Conservation (phyloP, 2,329 filamentous ascomycete genomes). For the Cordyceps cateniannulata region DNA sequence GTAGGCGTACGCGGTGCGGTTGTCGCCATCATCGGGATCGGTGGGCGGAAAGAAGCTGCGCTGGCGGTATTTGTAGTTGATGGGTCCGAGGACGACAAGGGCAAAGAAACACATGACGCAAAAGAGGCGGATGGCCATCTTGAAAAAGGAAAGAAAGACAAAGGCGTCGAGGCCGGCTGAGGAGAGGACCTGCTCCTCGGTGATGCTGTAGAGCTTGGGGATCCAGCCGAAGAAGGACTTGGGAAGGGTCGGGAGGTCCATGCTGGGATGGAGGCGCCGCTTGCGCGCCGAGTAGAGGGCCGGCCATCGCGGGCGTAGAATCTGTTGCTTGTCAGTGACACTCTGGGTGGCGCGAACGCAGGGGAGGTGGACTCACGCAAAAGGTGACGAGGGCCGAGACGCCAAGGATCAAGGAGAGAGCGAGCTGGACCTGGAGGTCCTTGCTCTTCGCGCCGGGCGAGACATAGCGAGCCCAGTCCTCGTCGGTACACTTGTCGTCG, state of each 20-base stretch:
- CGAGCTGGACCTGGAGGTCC: conserved; percentile 58
- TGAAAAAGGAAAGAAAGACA: conserved; percentile 93
- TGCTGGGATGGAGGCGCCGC: conserved; percentile 55
- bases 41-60: conserved; percentile 2
- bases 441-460: conserved; percentile 23
- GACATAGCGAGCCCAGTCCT: conserved; percentile 13
- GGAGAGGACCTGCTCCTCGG: conserved; percentile 80
- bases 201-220: conserved; percentile 72
- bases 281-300: conserved; percentile 85
- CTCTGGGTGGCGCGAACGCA: too few species aligned
- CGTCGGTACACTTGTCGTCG: conserved; percentile 19
- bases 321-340: conserved; percentile 36
- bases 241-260: conserved; percentile 69
- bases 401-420: conserved; percentile 65
- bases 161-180: conserved; percentile 93
- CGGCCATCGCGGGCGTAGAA: conserved; percentile 86
- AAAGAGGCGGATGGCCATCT: conserved; percentile 85
- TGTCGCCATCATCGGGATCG: neutral
- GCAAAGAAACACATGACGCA: conserved; percentile 75
- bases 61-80: conserved; percentile 61
- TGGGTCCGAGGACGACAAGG: conserved; percentile 71
- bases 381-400: conserved; percentile 67
- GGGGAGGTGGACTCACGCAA: conserved; percentile 49
- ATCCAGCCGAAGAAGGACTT: conserved; percentile 92
- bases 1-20: conserved; percentile 4